Conservation (phyloP, 495 filamentous ascomycete genomes). For the Daldinia decipiens region DNA sequence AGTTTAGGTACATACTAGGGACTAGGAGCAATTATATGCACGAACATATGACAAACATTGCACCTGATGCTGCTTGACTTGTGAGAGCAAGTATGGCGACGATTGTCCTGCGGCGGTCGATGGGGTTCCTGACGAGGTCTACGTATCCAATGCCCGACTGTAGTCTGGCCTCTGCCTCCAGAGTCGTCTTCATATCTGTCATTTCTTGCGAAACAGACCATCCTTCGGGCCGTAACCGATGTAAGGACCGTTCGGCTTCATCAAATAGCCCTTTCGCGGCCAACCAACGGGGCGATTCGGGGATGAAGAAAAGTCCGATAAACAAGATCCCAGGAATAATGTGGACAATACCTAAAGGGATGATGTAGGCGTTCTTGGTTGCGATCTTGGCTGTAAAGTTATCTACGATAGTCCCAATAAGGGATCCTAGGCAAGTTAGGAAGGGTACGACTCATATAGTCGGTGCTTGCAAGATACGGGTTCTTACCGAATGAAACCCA, state of each 20-base stretch:
- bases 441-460: neutral
- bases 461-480: neutral
- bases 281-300: conserved; percentile 73
- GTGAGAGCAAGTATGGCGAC: conserved; percentile 62
- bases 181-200: conserved; percentile 62
- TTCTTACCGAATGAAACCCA: conserved; percentile 55
- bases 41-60: conserved; percentile 69
- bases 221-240: conserved; percentile 57
- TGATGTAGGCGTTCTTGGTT: conserved; percentile 62
- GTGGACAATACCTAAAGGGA: conserved; percentile 68
- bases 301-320: conserved; percentile 66
- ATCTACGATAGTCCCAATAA: conserved; percentile 71
- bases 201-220: conserved; percentile 60
- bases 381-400: conserved; percentile 63
- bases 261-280: conserved; percentile 61
- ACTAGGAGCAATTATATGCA: neutral
- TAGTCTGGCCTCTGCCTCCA: conserved; percentile 60
- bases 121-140: conserved; percentile 65
- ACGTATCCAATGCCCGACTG: conserved; percentile 54
- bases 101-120: conserved; percentile 63
- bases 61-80: conserved; percentile 66
- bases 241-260: conserved; percentile 59
- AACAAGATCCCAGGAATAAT: conserved; percentile 64
- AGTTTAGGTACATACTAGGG: conserved; percentile 31
- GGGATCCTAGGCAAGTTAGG: conserved; percentile 42